Percentiles rank a stretch among this genome's conserved stretches.
Conservation (phyloP, 2,329 filamentous ascomycete species). For the Juglanconis sp. region DNA sequence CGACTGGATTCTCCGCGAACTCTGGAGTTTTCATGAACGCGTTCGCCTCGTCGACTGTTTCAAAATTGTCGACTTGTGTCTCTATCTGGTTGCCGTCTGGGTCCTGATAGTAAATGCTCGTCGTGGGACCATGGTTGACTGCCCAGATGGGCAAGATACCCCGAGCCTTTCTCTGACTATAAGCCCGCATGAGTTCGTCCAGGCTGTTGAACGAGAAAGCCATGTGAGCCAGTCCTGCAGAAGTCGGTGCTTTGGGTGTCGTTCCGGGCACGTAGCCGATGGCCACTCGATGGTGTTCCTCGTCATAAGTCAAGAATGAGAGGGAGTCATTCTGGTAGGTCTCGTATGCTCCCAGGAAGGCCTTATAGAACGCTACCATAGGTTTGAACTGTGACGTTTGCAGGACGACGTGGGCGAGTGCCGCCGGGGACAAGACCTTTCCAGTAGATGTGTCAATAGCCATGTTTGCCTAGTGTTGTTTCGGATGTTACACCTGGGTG, state of each 20-base stretch:
- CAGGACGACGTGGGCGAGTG: conserved; percentile 15
- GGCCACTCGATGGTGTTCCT: conserved; percentile 46
- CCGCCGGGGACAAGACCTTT: conserved; percentile 1
- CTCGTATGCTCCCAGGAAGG: conserved; percentile 32
- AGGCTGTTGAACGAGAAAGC: conserved; percentile 38
- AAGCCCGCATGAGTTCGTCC: conserved; percentile 32
- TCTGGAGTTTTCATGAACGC: conserved; percentile 35
- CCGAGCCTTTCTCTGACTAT: conserved; percentile 31
- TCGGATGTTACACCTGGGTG: no score
- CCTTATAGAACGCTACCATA: conserved; percentile 36
- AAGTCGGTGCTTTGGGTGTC: conserved; percentile 20
- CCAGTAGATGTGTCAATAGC: neutral
- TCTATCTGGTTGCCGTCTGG: conserved; percentile 48
- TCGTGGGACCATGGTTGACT: conserved; percentile 46
- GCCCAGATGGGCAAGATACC: conserved; percentile 39
- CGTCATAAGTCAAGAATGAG: conserved; percentile 41
- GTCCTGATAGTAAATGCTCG: conserved; percentile 46
- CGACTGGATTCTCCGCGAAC: conserved; percentile 37
- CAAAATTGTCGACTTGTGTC: conserved; percentile 43
- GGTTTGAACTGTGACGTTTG: conserved; percentile 7
- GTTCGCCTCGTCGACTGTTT: conserved; percentile 32
- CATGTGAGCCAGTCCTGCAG: conserved; percentile 37
- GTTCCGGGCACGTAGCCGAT: conserved; percentile 29
- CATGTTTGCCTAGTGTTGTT: neutral
- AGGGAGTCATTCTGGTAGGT: conserved; percentile 25